phyloP scores from a whole-genome alignment of 371 early-diverging fungal genomes.

The Blastocladiella emersonii region DNA sequence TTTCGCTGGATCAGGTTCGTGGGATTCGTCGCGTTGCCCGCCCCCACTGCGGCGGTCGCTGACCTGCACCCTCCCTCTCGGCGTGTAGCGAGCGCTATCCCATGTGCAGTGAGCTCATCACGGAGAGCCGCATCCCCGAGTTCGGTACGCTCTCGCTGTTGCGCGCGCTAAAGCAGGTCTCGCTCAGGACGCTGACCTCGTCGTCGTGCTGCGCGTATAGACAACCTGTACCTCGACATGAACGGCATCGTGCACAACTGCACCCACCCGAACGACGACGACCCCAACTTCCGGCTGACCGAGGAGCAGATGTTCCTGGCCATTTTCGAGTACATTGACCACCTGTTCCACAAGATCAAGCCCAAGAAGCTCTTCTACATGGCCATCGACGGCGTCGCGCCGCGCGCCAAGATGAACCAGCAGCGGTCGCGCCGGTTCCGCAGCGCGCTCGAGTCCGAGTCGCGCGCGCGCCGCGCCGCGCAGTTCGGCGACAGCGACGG shows the following conservation, averaged over 20 bases:
- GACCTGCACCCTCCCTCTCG: background rate
- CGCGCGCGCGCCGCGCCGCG: background rate
- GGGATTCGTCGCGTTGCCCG: background rate
- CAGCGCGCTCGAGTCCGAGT: constrained; percentile 54
- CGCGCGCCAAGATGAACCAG: constrained; percentile 99
- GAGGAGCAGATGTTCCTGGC: constrained; percentile 91
- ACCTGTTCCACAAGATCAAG: constrained; percentile 75
- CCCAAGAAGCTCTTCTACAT: constrained; percentile 85
- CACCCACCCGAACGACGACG: constrained; percentile 86
- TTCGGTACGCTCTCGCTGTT: constrained; percentile 49
- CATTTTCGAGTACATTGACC: constrained; percentile 90
- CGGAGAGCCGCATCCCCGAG: constrained; percentile 78
- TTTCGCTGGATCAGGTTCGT: constrained; percentile 73
- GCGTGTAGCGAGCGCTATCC: constrained; percentile 82
- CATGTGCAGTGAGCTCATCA: constrained; percentile 72
- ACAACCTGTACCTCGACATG: constrained; percentile 98
- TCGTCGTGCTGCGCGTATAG: constrained; percentile 16
- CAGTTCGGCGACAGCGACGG: constrained; percentile 28
- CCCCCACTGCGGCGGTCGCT: background rate
- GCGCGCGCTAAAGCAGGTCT: background rate
- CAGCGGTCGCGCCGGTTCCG: constrained; percentile 97
- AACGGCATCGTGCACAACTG: constrained; percentile 99
- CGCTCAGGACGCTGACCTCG: background rate
- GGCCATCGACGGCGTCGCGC: constrained; percentile 93
- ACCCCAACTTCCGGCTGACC: constrained; percentile 17